Percentiles rank a stretch among this genome's conserved stretches.
Conservation (phyloP, 2,329 filamentous ascomycete species). For the Xylaria sp. region DNA sequence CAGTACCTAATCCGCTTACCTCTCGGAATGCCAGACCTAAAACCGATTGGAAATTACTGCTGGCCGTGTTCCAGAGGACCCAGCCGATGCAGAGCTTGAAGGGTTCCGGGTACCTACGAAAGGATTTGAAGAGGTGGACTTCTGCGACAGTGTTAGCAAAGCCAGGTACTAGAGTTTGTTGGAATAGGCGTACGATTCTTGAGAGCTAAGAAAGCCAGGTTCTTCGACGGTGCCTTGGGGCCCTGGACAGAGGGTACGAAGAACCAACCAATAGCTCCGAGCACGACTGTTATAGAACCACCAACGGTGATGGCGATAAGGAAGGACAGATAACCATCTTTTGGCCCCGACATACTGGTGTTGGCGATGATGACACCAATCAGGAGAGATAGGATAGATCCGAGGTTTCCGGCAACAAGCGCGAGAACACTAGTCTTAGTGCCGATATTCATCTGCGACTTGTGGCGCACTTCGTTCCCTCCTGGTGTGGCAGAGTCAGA, state of each 20-base stretch:
- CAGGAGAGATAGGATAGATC: conserved; percentile 27
- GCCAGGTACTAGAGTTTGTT: background rate
- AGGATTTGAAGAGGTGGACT: conserved; percentile 26
- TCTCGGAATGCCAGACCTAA: conserved; percentile 31
- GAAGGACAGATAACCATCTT: conserved; percentile 31
- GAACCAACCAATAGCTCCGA: conserved; percentile 33
- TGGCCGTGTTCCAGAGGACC: conserved; percentile 36
- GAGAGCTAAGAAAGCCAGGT: conserved; percentile 31
- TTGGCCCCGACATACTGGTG: conserved; percentile 22
- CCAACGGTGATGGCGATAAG: conserved; percentile 34
- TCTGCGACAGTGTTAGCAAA: conserved; percentile 14
- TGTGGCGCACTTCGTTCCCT: conserved; percentile 27
- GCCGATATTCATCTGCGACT: conserved; percentile 30
- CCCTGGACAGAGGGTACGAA: conserved; percentile 32
- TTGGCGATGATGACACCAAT: conserved; percentile 34
- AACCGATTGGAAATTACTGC: conserved; percentile 32
- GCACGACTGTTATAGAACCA: conserved; percentile 24
- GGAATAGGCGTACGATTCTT: conserved; percentile 26
- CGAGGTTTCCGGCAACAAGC: conserved; percentile 34
- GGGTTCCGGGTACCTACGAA: conserved; percentile 32
- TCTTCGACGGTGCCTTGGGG: conserved; percentile 25
- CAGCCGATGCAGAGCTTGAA: conserved; percentile 38
- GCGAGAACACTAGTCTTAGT: conserved; percentile 30
- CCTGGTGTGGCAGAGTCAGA: background rate
- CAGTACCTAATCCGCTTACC: conserved; percentile 26